Evolutionary conservation across 164 flowering plant genomes (phyloP), one percentile per base, ranked within the genome.

Genomic region (Chimonanthus salicifolius): DNA sequence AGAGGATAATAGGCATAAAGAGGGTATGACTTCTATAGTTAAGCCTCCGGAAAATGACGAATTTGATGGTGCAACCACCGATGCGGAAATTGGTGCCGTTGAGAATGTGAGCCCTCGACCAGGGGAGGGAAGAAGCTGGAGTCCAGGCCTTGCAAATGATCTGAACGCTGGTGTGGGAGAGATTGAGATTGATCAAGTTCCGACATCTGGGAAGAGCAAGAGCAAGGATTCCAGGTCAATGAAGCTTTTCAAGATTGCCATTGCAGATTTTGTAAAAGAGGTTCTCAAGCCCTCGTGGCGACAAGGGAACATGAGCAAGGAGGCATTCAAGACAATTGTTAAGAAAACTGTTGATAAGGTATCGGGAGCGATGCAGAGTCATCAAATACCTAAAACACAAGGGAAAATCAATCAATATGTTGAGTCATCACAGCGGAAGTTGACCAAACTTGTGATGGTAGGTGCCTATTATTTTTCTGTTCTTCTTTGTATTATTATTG

Each of bases 301-400:
- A 44, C 94, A 93, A 77, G 99, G 99, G 72, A 95, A 93, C 83
- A 92, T 95, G 98, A 95, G 99, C 86, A 93, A 95, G 84, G 99
- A 93, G 77, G 97, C 94, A 47, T 95, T 95, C 78, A 95, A 95
- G 86, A 95, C 99, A 44, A 90, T 95, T 85, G 99, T 93, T 48
- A 93, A 90, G 82, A 95, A 93, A 83, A 93, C 98, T 68, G 97
- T 95, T 72, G 99, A 93, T 78, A 95, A 92, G 78, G 99, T 93
- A 11, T 83, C 97, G 70, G 94, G 94, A 78, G 93, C 98, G 62
- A 90, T 93, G 97, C 86, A 90, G 80, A 78, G 86, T 67, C 94
- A 84, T 76, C 92, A 82, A 16, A 74, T 90, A 75, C 99, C 99
- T 13, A 93, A 90, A 84, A 87, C 97, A 6, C 88, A 88, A 75